Evolutionary conservation across 208 protist genomes (phyloP), one percentile per base, ranked within the genome.

Genomic region (Herpetomonas muscarum): DNA sequence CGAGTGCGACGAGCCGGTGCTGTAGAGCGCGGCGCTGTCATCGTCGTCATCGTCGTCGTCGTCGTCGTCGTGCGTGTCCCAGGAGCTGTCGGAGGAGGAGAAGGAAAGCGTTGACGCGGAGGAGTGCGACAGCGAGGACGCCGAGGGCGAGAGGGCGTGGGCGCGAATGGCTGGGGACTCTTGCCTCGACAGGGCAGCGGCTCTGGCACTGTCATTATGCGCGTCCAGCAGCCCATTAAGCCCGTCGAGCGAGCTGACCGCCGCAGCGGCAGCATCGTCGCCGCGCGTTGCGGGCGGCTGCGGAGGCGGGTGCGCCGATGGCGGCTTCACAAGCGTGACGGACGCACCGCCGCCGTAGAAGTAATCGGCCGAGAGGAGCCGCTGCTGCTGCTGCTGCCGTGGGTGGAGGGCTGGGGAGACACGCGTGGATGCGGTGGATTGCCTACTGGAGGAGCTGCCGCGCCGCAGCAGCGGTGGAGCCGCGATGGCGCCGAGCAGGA

Each of bases 171-270:
- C n/a, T n/a, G n/a, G n/a, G n/a, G n/a, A n/a, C n/a, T n/a, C n/a
- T n/a, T n/a, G n/a, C n/a, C 24, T 34, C 24, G 48, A 15, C 15
- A 31, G 6, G 22, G 15, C 21, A 1, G n/a, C 4, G 21, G 34
- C 34, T 28, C 44, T 15, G 21, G 9, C 28, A 9, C 55, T 25
- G 48, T 26, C n/a, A n/a, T n/a, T n/a, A n/a, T n/a, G n/a, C n/a
- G n/a, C n/a, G n/a, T n/a, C n/a, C n/a, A n/a, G n/a, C 22, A 61
- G 17, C 9, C 58, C 59, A 9, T 55, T 49, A 45, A 65, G 58
- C 26, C 51, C 64, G 34, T 61, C 66, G 2, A 66, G 54, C 0
- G 66, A 72, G 13, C 54, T 61, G 39, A 41, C 15, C 12, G 30
- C 28, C 7, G 34, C 55, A 6, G 25, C n/a, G 21, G 42, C n/a